Conservation (phyloP, 306 rosid species). For the Cyclanthera cordifolia region DNA sequence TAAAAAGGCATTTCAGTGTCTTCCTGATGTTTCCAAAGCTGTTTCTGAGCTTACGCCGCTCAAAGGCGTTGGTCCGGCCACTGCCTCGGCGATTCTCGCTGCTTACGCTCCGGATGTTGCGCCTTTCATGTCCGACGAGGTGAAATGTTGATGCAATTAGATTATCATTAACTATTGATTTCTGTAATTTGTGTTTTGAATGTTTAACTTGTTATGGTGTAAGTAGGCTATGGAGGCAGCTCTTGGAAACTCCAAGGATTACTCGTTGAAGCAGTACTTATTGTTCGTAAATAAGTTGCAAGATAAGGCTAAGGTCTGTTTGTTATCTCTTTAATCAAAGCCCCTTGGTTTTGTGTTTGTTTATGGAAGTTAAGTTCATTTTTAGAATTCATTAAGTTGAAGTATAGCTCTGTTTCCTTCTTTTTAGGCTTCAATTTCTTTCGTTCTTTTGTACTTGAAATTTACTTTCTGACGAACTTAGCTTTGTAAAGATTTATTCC, state of each 20-base stretch:
- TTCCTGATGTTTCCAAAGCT: slow-evolving; percentile 62
- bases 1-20: slow-evolving; percentile 48
- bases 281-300: slow-evolving; percentile 42
- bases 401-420: background rate
- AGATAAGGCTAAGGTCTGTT: slow-evolving; percentile 60
- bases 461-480: background rate
- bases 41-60: slow-evolving; percentile 54
- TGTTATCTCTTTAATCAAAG: background rate
- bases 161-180: background rate
- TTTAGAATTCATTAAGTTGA: background rate
- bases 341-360: background rate
- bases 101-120: slow-evolving; percentile 57
- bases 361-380: background rate
- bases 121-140: slow-evolving; percentile 97
- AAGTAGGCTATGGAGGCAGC: slow-evolving; percentile 68
- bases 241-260: slow-evolving; percentile 70
- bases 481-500: background rate
- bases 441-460: background rate
- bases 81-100: slow-evolving; percentile 74
- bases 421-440: background rate
- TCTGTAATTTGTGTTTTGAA: background rate
- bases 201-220: background rate
- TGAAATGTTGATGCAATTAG: background rate
- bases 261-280: slow-evolving; percentile 73
- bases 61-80: slow-evolving; percentile 86